Evolutionary conservation across 2,329 filamentous ascomycete genomes (phyloP).

Genomic region (Colletotrichum theobromicola): DNA sequence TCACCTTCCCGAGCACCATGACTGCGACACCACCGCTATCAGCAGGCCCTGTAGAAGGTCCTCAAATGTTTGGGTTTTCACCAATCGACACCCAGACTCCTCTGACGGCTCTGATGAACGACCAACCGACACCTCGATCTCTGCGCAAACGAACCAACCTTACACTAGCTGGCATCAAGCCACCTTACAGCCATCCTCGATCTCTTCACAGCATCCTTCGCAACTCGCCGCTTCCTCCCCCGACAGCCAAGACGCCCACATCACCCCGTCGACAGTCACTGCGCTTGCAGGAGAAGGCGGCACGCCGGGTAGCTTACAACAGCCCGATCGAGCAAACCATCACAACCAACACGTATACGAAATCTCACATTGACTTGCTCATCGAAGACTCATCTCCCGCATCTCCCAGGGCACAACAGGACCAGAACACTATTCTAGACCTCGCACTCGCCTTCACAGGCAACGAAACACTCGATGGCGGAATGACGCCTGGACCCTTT

Average conservation of each 20-base stretch:
- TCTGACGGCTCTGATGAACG: conserved; percentile 2
- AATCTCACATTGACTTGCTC: conserved; percentile 68
- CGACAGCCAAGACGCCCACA: conserved; percentile 52
- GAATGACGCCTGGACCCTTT: conserved; percentile 66
- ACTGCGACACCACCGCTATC: conserved; percentile 65
- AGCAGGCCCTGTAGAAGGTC: conserved; percentile 52
- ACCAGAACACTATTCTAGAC: conserved; percentile 51
- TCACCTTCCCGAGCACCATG: conserved; percentile 60
- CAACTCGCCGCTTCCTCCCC: conserved; percentile 67
- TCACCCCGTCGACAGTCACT: conserved; percentile 60
- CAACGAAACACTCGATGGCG: conserved; percentile 64
- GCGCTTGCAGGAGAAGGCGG: conserved; percentile 58
- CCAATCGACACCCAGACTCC: conserved; percentile 33
- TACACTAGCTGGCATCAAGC: conserved; percentile 30
- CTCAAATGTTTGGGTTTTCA: conserved; percentile 53
- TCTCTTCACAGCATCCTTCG: conserved; percentile 68
- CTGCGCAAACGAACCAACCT: conserved; percentile 42
- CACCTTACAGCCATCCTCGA: conserved; percentile 64
- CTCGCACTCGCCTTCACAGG: conserved; percentile 55
- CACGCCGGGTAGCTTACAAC: conserved; percentile 65
- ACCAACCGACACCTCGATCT: conserved; percentile 33
- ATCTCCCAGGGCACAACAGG: conserved; percentile 39
- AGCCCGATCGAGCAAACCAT: conserved; percentile 69
- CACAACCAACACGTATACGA: conserved; percentile 65
- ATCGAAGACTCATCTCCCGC: conserved; percentile 60